phyloP scores from a whole-genome alignment of 2,329 filamentous ascomycete genomes.

The Torrubiellomyces zombiae region DNA sequence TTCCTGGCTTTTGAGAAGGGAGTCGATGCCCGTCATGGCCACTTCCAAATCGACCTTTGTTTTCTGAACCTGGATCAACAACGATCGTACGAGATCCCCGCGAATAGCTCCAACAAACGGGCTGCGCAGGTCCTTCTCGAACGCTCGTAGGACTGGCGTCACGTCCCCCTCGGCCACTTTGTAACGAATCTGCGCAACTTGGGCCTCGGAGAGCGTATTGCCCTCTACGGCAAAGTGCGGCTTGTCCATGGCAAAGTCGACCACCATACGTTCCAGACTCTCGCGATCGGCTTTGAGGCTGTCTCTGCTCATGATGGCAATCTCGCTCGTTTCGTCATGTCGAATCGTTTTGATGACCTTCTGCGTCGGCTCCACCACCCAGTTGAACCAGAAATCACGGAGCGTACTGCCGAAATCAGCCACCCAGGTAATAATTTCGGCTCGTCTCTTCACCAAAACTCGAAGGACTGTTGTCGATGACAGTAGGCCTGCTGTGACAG shows the following conservation, averaged over 20 bases:
- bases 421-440: constrained; percentile 68
- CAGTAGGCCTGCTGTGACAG: constrained; percentile 50
- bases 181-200: constrained; percentile 57
- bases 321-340: constrained; percentile 81
- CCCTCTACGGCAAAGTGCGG: constrained; percentile 40
- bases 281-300: constrained; percentile 81
- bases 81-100: constrained; percentile 74
- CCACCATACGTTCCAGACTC: constrained; percentile 92
- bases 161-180: constrained; percentile 86
- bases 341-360: constrained; percentile 84
- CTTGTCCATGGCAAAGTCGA: constrained; percentile 83
- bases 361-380: constrained; percentile 73
- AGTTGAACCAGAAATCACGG: constrained; percentile 89
- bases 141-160: constrained; percentile 78
- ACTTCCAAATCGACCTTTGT: constrained; percentile 97
- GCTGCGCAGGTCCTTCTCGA: constrained; percentile 71
- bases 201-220: constrained; percentile 39
- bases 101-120: constrained; percentile 70
- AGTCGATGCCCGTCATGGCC: constrained; percentile 88
- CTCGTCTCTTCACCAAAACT: constrained; percentile 55
- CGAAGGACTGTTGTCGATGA: constrained; percentile 79
- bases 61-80: constrained; percentile 95
- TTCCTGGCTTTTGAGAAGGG: constrained; percentile 87
- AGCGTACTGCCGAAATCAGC: constrained; percentile 61
- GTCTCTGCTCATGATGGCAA: constrained; percentile 90